A percentile compares a stretch with the other conserved stretches of the same genome.
phyloP scores from a whole-genome alignment of 441 rosid species.

The Gossypium davidsonii region DNA sequence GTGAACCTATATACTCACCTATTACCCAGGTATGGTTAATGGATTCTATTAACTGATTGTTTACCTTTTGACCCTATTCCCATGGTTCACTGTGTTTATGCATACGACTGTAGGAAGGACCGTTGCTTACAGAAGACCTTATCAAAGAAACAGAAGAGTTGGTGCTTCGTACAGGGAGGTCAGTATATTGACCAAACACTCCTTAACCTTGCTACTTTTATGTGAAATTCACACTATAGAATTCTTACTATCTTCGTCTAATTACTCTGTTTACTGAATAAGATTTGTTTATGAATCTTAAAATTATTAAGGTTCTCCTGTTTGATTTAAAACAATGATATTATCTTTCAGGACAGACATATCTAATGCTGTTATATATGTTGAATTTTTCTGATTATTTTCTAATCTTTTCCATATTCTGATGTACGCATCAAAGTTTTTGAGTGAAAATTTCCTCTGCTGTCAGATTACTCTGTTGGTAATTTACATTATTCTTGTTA shows the following conservation, averaged over 20 bases:
- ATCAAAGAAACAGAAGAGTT: conserved; percentile 93
- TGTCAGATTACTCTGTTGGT: neutral
- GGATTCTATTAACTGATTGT: conserved; percentile 17
- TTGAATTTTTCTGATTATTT: neutral
- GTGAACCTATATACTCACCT: conserved; percentile 83
- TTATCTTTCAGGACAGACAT: neutral
- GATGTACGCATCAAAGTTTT: neutral
- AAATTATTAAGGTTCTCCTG: neutral
- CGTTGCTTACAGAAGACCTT: conserved; percentile 91
- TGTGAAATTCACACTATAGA: neutral
- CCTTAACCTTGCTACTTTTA: neutral
- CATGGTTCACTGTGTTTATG: conserved; percentile 20
- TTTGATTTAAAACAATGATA: neutral
- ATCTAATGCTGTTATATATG: neutral
- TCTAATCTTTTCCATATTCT: neutral
- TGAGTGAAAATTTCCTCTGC: neutral
- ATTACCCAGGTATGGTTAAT: conserved; percentile 62
- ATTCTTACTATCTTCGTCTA: neutral
- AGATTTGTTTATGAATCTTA: neutral
- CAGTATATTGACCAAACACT: conserved; percentile 1
- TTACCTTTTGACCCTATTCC: conserved; percentile 5
- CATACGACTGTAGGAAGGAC: conserved; percentile 59
- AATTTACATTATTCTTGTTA: neutral
- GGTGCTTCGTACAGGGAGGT: conserved; percentile 97
- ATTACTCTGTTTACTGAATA: neutral